phyloP scores from a whole-genome alignment of 2,329 filamentous ascomycete species.

The Ophiostoma pallidulum region DNA sequence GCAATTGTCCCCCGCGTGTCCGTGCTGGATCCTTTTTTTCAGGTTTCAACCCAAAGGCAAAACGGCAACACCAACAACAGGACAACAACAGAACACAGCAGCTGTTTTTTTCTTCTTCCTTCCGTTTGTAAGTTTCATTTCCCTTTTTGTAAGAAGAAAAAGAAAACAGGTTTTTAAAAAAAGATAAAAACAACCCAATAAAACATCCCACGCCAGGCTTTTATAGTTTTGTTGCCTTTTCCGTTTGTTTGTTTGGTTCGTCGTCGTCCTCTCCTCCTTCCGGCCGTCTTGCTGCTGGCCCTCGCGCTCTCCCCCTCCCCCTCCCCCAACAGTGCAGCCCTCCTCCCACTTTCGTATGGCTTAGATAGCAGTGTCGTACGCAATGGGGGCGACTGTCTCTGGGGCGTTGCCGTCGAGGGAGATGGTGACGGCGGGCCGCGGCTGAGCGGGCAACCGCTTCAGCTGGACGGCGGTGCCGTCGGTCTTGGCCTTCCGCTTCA shows the following conservation, averaged over 20 bases:
- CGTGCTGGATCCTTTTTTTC: conserved; percentile 11
- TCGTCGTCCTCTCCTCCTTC: too few relatives aligned
- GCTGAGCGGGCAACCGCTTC: conserved; percentile 78
- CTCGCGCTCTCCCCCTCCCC: not conserved
- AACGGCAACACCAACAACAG: not conserved
- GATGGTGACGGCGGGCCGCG: conserved; percentile 64
- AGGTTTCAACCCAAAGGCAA: too few relatives aligned
- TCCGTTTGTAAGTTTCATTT: conserved; percentile 4
- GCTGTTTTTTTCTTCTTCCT: not conserved
- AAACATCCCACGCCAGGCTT: conserved; percentile 10
- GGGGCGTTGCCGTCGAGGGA: conserved; percentile 23
- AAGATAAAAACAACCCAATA: conserved; percentile 9
- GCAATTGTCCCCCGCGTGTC: conserved; percentile 10
- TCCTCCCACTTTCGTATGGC: not conserved
- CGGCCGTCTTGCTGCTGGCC: too few relatives aligned
- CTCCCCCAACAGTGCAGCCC: not conserved
- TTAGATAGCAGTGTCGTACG: conserved; percentile 99
- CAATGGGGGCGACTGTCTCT: conserved; percentile 33
- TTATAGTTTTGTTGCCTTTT: conserved; percentile 9
- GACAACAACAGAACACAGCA: conserved; percentile 8
- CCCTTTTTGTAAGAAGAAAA: conserved; percentile 6
- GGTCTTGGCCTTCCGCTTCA: conserved; percentile 87
- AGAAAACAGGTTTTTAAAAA: too few relatives aligned
- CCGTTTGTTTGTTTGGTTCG: conserved; percentile 5
- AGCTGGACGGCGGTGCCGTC: conserved; percentile 80